phyloP scores from a whole-genome alignment of 495 filamentous ascomycete species.

The Podospora tetraspora region DNA sequence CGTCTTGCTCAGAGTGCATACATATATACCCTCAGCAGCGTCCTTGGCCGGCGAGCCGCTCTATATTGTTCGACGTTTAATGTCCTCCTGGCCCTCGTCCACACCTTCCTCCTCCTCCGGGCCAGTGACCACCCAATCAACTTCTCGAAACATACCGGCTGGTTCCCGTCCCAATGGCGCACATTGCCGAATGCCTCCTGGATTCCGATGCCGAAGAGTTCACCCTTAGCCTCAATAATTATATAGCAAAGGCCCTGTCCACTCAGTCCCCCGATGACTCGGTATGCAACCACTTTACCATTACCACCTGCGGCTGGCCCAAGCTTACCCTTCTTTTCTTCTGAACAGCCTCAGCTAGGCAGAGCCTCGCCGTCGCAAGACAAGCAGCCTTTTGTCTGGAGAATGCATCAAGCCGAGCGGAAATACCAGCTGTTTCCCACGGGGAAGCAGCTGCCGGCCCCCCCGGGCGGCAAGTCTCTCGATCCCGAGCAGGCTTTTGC shows the following conservation, averaged over 20 bases:
- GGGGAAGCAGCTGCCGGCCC: slow-evolving; percentile 36
- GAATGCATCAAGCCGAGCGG: slow-evolving; percentile 48
- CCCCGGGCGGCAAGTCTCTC: slow-evolving; percentile 36
- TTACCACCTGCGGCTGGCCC: slow-evolving; percentile 16
- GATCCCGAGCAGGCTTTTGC: slow-evolving; percentile 49
- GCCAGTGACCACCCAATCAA: slow-evolving; percentile 23
- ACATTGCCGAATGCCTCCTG: slow-evolving; percentile 46
- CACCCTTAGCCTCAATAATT: slow-evolving; percentile 35
- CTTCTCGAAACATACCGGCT: slow-evolving; percentile 28
- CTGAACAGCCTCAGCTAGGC: slow-evolving; percentile 23
- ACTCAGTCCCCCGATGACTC: slow-evolving; percentile 41
- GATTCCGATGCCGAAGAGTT: slow-evolving; percentile 35
- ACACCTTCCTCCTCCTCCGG: slow-evolving; percentile 26
- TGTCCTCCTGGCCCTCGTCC: slow-evolving; percentile 25
- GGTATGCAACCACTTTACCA: slow-evolving; percentile 37
- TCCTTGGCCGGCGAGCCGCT: slow-evolving; percentile 26
- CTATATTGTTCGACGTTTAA: slow-evolving; percentile 19
- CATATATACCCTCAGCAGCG: slow-evolving; percentile 30
- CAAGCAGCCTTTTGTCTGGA: slow-evolving; percentile 46
- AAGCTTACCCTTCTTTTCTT: slow-evolving; percentile 26
- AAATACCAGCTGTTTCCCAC: slow-evolving; percentile 52
- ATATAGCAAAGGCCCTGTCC: slow-evolving; percentile 44
- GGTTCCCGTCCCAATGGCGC: slow-evolving; percentile 38
- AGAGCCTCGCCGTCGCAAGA: slow-evolving; percentile 34
- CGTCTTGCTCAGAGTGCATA: slow-evolving; percentile 17